Percentiles rank a stretch among this genome's conserved stretches.
Conservation (phyloP, 2,329 filamentous ascomycete species). For the Plenodomus biglobosus region DNA sequence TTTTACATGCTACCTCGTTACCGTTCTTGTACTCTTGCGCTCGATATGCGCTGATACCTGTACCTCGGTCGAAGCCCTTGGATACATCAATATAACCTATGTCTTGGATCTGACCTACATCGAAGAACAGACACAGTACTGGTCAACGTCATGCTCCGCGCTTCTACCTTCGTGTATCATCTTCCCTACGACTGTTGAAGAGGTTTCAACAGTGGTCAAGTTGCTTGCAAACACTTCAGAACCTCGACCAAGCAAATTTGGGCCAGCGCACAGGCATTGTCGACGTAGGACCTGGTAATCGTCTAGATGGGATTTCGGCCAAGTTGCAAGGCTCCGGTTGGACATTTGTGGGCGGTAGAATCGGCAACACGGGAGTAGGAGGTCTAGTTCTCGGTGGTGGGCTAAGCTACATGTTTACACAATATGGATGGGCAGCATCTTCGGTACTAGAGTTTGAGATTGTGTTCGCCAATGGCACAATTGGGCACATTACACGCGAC, state of each 20-base stretch:
- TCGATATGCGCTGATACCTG: conserved; percentile 20
- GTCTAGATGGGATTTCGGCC: conserved; percentile 41
- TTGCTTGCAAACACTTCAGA: conserved; percentile 47
- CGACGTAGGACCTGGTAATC: conserved; percentile 38
- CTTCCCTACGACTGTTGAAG: conserved; percentile 46
- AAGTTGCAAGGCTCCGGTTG: conserved; percentile 40
- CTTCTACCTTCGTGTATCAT: conserved; percentile 38
- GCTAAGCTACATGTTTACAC: conserved; percentile 38
- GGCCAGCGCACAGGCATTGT: conserved; percentile 29
- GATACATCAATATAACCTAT: conserved; percentile 26
- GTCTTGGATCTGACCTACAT: conserved; percentile 24
- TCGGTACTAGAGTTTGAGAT: conserved; percentile 48
- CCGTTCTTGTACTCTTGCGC: conserved; percentile 4
- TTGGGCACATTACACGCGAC: conserved; percentile 23
- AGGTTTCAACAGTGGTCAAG: conserved; percentile 57
- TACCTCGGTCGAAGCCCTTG: conserved; percentile 22
- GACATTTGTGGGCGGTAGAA: conserved; percentile 51
- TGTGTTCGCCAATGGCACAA: conserved; percentile 51
- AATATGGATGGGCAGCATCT: conserved; percentile 53
- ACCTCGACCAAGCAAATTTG: conserved; percentile 38
- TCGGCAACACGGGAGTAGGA: conserved; percentile 53
- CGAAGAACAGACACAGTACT: conserved; percentile 35
- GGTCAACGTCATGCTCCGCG: conserved; percentile 36
- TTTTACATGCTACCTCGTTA: not conserved
- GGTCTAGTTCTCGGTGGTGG: conserved; percentile 51